These are phyloP conservation scores for Halenospora varia DNA, from an alignment of 495 filamentous ascomycete genomes.

Conservation along the genomic window DNA sequence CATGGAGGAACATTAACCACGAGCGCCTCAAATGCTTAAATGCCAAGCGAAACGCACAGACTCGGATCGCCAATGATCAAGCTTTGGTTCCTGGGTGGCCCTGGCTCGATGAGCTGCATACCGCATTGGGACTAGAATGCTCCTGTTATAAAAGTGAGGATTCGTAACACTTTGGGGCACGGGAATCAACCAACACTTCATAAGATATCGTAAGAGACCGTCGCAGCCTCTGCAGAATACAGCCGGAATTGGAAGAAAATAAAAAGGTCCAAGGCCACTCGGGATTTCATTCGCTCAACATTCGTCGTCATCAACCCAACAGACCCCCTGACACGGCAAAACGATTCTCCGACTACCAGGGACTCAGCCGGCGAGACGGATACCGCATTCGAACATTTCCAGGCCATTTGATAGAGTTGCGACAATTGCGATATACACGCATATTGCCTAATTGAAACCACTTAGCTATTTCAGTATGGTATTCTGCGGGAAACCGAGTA, in stretches of 20 bases:
- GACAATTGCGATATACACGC: not conserved
- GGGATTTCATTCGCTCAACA: no score
- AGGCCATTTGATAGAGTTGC: not conserved
- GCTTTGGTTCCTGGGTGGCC: no score
- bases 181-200: not conserved
- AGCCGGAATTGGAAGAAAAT: not conserved
- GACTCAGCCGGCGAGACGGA: not conserved
- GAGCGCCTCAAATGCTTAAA: no score
- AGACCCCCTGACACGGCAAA: no score
- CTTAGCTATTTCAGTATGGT: conserved; percentile 45
- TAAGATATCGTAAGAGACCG: not conserved
- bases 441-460: not conserved
- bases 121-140: conserved; percentile 2
- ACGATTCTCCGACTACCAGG: no score
- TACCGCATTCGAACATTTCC: not conserved
- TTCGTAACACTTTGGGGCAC: not conserved
- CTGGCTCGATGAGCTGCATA: conserved; percentile 1
- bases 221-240: not conserved
- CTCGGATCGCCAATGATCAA: not conserved
- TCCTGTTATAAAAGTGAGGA: not conserved
- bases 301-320: no score
- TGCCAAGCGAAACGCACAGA: not conserved
- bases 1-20: no score
- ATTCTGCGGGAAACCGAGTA: conserved; percentile 66
- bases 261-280: not conserved